These are phyloP conservation scores for Trypanosoma scelopori DNA, from an alignment of 208 protist species.

Conservation along the genomic window DNA sequence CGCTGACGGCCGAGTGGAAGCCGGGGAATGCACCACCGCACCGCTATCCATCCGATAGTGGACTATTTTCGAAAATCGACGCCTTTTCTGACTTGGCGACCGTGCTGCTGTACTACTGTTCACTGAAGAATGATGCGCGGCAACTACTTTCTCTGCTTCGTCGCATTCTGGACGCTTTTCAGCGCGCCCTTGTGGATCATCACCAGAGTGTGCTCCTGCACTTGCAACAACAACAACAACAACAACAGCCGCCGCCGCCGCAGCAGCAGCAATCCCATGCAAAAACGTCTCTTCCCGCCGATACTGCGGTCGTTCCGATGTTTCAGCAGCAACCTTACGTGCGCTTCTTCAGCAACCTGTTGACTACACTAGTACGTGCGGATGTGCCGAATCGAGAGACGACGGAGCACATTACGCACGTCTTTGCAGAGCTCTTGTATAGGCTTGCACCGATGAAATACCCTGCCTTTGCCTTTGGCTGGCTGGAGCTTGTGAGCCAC, in stretches of 20 bases:
- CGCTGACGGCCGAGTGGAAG: slow-evolving; percentile 31
- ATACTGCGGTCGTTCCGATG: slow-evolving; percentile 57
- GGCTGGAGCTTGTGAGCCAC: slow-evolving; percentile 98
- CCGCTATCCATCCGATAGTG: slow-evolving; percentile 57
- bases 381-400: slow-evolving; percentile 51
- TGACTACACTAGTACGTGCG: slow-evolving; percentile 79
- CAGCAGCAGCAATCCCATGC: background rate
- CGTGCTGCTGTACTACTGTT: slow-evolving; percentile 88
- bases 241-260: slow-evolving; percentile 22
- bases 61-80: slow-evolving; percentile 81
- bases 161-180: slow-evolving; percentile 73
- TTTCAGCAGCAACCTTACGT: slow-evolving; percentile 98
- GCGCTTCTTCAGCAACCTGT: slow-evolving; percentile 93
- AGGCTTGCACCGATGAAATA: slow-evolving; percentile 87
- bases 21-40: slow-evolving; percentile 70
- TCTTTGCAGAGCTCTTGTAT: slow-evolving; percentile 91
- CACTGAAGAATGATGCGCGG: slow-evolving; percentile 53
- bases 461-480: slow-evolving; percentile 98
- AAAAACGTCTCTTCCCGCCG: slow-evolving; percentile 40
- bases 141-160: slow-evolving; percentile 71
- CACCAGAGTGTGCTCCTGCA: slow-evolving; percentile 60
- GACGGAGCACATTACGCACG: slow-evolving; percentile 70
- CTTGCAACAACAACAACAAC: slow-evolving; percentile 19
- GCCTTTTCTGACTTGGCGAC: slow-evolving; percentile 94
- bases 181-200: slow-evolving; percentile 68